Conservation (phyloP, 305 asterid genomes). For the Ilex paraguariensis region DNA sequence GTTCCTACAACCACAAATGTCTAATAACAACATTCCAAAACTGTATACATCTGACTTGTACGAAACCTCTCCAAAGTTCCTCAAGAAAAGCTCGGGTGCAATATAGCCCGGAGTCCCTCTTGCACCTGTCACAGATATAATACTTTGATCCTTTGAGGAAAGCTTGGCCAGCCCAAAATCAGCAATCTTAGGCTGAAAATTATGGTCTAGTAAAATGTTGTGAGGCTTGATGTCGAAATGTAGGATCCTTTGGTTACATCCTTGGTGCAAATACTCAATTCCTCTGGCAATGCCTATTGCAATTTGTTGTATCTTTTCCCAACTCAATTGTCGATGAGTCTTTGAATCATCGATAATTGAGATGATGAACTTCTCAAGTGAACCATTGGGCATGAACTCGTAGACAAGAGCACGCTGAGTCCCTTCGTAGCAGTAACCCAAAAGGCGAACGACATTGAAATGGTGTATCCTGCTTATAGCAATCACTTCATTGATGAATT, state of each 20-base stretch:
- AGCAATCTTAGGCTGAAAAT: slow-evolving; percentile 25
- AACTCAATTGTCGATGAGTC: slow-evolving; percentile 4
- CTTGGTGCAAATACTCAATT: no score
- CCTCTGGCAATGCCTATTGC: no score
- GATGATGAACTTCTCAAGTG: slow-evolving; percentile 13
- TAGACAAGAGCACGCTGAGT: slow-evolving; percentile 12
- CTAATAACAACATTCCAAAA: slow-evolving; percentile 32
- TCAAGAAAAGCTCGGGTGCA: slow-evolving; percentile 37
- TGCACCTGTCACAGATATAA: slow-evolving; percentile 26
- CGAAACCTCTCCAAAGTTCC: slow-evolving; percentile 33
- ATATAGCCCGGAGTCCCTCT: slow-evolving; percentile 24
- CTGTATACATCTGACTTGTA: slow-evolving; percentile 27
- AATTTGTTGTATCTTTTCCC: not conserved
- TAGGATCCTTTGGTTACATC: no score
- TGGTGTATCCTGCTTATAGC: slow-evolving; percentile 24
- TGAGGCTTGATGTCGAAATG: no score
- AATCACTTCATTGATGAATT: slow-evolving; percentile 21
- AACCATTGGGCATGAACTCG: slow-evolving; percentile 11
- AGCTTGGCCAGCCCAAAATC: slow-evolving; percentile 33
- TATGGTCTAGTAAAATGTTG: slow-evolving; percentile 11
- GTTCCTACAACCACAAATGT: slow-evolving; percentile 25
- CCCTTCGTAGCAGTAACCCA: slow-evolving; percentile 19
- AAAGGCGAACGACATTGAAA: slow-evolving; percentile 17
- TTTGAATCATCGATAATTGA: not conserved
- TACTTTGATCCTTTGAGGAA: slow-evolving; percentile 26